A percentile compares a stretch with the other conserved stretches of the same genome.
These are phyloP conservation scores for Camellia oleifera DNA, from an alignment of 179 eudicot genomes.

Conservation along the genomic window DNA sequence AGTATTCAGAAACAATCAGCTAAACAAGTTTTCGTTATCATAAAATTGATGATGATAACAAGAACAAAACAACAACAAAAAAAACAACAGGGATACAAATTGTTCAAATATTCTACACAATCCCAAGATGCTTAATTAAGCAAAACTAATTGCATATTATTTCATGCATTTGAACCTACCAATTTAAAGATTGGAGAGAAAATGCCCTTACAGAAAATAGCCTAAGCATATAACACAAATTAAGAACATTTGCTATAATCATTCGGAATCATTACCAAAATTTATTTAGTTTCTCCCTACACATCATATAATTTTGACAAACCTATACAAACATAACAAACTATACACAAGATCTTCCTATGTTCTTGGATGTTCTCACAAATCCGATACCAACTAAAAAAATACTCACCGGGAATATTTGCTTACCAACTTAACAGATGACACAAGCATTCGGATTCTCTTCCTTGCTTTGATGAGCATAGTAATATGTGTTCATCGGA, in stretches of 20 bases:
- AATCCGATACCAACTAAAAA: slow-evolving; percentile 21
- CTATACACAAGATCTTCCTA: slow-evolving; percentile 8
- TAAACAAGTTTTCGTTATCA: too few species aligned
- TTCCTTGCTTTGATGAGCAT: slow-evolving; percentile 32
- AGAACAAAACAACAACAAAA: too few species aligned
- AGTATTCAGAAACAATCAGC: too few species aligned
- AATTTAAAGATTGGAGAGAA: too few species aligned
- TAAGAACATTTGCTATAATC: background rate
- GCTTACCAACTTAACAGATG: slow-evolving; percentile 23
- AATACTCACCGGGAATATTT: background rate
- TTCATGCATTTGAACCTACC: too few species aligned
- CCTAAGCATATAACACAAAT: too few species aligned
- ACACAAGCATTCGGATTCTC: slow-evolving; percentile 46
- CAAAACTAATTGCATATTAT: too few species aligned
- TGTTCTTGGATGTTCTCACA: background rate
- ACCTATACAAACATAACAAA: slow-evolving; percentile 3
- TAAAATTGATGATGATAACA: too few species aligned
- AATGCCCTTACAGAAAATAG: too few species aligned
- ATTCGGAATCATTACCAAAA: background rate
- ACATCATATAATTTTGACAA: background rate
- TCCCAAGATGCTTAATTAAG: too few species aligned
- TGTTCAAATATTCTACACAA: too few species aligned
- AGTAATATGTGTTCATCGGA: slow-evolving; percentile 31
- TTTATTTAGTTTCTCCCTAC: background rate
- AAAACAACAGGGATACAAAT: too few species aligned